Evolutionary conservation across 129 eudicot genomes (phyloP).

Genomic region (Deinandra increscens): DNA sequence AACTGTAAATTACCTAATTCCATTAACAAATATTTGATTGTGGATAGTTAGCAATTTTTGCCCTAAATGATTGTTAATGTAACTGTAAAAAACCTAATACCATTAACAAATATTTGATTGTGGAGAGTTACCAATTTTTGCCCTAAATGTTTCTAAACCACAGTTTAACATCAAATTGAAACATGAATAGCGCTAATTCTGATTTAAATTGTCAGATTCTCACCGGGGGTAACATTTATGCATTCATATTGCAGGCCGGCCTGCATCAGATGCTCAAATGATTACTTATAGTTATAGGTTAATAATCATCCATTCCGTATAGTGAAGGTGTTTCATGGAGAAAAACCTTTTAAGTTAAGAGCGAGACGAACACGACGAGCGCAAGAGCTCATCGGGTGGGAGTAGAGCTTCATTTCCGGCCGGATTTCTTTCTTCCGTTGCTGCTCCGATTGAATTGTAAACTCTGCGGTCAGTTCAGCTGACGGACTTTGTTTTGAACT

Average conservation of each 20-base stretch:
- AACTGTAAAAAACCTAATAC: neutral
- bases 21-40: too few relatives aligned
- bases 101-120: too few relatives aligned
- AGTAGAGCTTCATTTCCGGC: slow-evolving; percentile 48
- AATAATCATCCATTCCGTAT: neutral
- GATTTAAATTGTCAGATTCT: slow-evolving; percentile 15
- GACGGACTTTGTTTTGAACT: neutral
- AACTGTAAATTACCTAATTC: neutral
- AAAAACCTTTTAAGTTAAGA: slow-evolving; percentile 62
- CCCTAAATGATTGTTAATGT: neutral
- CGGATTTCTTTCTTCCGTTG: slow-evolving; percentile 16
- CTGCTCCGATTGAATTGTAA: neutral
- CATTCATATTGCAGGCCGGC: slow-evolving; percentile 65
- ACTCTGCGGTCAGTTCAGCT: neutral
- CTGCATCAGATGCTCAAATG: slow-evolving; percentile 26
- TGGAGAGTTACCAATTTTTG: neutral
- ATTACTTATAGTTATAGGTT: neutral
- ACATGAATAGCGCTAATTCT: neutral
- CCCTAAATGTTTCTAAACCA: neutral
- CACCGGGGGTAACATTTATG: slow-evolving; percentile 49
- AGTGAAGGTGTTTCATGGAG: neutral
- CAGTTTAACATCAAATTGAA: neutral
- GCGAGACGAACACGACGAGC: slow-evolving; percentile 75
- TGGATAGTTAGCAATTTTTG: neutral
- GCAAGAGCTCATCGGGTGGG: slow-evolving; percentile 64